Evolutionary conservation across 352 stramenopile genomes (phyloP), one percentile per base, ranked within the genome.

Genomic region (Pythium plurisporium): DNA sequence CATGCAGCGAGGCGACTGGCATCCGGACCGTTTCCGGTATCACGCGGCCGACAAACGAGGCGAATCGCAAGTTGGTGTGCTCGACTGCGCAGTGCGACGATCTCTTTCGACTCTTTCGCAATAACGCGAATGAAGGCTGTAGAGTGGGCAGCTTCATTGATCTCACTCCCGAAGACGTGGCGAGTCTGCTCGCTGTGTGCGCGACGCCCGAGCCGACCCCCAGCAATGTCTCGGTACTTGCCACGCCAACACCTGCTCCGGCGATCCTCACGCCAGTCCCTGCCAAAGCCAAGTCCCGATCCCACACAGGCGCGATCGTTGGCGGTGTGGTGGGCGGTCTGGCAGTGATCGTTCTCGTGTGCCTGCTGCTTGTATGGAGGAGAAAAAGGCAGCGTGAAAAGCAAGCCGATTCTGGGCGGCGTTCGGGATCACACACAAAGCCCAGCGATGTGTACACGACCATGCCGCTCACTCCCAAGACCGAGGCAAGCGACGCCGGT

Each of bases 91-190:
- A 43, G 46, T 54, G 46, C 46, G 34, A 19, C 10, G 46, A 54
- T 22, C 46, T 54, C 46, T 54, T 31, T 31, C 46, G 46, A 14
- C 46, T 54, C 31, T 54, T 54, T 22, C 20, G 31, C n/a, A 54
- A 54, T 33, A 54, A 54, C 30, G 46, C 46, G 9, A 27, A 54
- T 5, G 46, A 54, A 23, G 5, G 44, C 19, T 54, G 46, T 33
- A 41, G 19, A 1, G 46, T 43, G 19, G 46, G 46, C 12, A 17
- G 19, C 12, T 25, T 54, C 20, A 41, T 43, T 23, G 46, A 34
- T 19, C 31, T 54, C 31, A 54, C 11, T 15, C 30, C 33, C 1
- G 30, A 14, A 1, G 27, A 25, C 12, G 46, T 54, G n/a, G 34
- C 20, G 10, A 6, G 23, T 3, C 12, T 54, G n/a, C 12, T 34